Conservation (phyloP, 371 early-diverging fungal genomes). For the Hamiltosporidium tvaerminnensis region DNA sequence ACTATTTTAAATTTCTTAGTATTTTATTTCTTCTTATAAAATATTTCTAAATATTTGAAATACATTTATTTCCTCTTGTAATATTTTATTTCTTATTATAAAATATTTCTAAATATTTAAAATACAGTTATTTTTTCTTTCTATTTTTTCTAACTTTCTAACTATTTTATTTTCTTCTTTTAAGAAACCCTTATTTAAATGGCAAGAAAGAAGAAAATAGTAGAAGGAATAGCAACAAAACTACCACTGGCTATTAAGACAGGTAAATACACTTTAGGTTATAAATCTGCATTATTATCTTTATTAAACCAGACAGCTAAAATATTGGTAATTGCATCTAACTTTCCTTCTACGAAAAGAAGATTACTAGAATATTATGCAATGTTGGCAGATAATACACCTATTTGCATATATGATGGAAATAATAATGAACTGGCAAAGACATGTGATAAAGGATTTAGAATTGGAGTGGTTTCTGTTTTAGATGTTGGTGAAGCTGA, state of each 20-base stretch:
- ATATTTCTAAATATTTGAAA: no score
- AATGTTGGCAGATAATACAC: conserved; percentile 45
- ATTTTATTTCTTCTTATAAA: no score
- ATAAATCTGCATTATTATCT: conserved; percentile 38
- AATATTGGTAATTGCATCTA: conserved; percentile 45
- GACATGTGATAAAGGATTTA: conserved; percentile 35
- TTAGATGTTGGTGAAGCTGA: conserved; percentile 53
- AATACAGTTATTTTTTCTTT: no score
- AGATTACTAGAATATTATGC: conserved; percentile 52
- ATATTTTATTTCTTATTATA: no score
- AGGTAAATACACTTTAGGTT: conserved; percentile 52
- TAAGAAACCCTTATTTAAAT: conserved; percentile 3
- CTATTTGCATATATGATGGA: conserved; percentile 50
- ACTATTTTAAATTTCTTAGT: no score
- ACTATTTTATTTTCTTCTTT: no score
- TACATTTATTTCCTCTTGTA: no score
- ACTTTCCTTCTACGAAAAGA: conserved; percentile 45
- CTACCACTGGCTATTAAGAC: conserved; percentile 54
- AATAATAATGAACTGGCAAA: conserved; percentile 49
- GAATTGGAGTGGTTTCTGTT: conserved; percentile 51
- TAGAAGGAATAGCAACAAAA: conserved; percentile 28
- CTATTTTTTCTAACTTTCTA: no score
- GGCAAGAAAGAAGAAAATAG: conserved; percentile 15
- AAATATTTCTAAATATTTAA: no score
- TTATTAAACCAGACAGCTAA: conserved; percentile 44